Evolutionary conservation across 768 basidiomycete species (phyloP).

Genomic region (Russula griseocarnosa): DNA sequence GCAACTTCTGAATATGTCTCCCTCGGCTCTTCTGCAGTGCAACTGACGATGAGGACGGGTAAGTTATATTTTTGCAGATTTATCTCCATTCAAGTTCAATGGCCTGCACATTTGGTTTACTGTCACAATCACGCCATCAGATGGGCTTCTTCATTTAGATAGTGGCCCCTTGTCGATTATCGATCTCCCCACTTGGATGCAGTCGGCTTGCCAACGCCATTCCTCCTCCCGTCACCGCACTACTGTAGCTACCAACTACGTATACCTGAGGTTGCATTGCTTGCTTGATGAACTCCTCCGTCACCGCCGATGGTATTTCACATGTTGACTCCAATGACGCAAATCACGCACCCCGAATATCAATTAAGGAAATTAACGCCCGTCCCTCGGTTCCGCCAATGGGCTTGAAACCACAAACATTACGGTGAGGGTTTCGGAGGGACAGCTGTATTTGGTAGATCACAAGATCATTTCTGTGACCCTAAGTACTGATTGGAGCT

Average conservation of each 20-base stretch:
- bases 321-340: constrained; percentile 1
- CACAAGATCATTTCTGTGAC: neutral
- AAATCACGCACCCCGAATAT: neutral
- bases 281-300: neutral
- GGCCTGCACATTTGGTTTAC: too few species aligned
- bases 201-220: neutral
- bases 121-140: too few species aligned
- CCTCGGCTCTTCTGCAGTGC: constrained; percentile 2
- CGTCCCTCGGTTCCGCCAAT: neutral
- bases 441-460: neutral
- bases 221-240: constrained; percentile 1
- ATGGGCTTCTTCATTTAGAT: neutral
- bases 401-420: neutral
- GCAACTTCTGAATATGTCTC: neutral
- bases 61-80: neutral
- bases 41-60: neutral
- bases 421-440: neutral
- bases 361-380: constrained; percentile 13
- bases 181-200: constrained; percentile 5
- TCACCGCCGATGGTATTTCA: neutral
- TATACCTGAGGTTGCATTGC: neutral
- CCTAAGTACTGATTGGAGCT: constrained; percentile 19
- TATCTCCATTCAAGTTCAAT: neutral
- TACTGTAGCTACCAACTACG: neutral
- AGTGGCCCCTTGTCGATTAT: constrained; percentile 3